Base-by-base conservation (phyloP, 2,329 filamentous ascomycete genomes). In the Ceratocystis albifundus region DNA sequence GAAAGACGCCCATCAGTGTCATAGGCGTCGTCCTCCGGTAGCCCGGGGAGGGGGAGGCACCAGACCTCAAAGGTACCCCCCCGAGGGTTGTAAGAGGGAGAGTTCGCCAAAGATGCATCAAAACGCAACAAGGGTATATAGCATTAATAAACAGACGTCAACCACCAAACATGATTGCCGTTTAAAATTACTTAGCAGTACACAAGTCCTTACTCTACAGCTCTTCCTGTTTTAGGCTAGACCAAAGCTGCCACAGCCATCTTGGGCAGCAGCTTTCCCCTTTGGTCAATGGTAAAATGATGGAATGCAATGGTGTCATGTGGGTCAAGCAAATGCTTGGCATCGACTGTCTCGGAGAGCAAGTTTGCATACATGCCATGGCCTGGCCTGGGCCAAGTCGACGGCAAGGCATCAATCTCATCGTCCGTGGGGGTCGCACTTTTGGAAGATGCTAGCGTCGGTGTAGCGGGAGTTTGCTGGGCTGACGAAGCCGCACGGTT, bases 291-390 rank as follows among this genome's bases (percentile, higher is more conserved):
- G 67, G 75, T 71, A 69, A 79, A 79, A 64, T 78, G 76, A 55
- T 76, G 78, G 61, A 79, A 79, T 0, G 76, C 73, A 61, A 77
- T 76, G 61, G 76, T 76, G 46, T 78, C 77, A 25, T 77, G 75
- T 3, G 75, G 72, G 61, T 78, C 77, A 32, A 72, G 66, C 20
- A 79, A 70, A 32, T 76, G 72, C 4, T 65, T 63, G n/a, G 71
- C 69, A 65, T 79, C 77, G 32, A 77, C 72, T 6, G 71, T 73
- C 68, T 79, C 77, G 0, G 74, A 73, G 10, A 71, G 69, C 8
- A 79, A 68, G 28, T 73, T 73, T 2, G 76, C 72, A 68, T 79
- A 79, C 68, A 78, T 64, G 0, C 77, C 77, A 61, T 75, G 69
- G 1, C 74, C 76, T 3, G 76, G 73, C 67, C 73, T 75, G 10